A percentile compares a stretch with the other conserved stretches of the same genome.
These are phyloP conservation scores for Stereocaulon alpinum DNA, from an alignment of 495 filamentous ascomycete genomes.

Conservation along the genomic window DNA sequence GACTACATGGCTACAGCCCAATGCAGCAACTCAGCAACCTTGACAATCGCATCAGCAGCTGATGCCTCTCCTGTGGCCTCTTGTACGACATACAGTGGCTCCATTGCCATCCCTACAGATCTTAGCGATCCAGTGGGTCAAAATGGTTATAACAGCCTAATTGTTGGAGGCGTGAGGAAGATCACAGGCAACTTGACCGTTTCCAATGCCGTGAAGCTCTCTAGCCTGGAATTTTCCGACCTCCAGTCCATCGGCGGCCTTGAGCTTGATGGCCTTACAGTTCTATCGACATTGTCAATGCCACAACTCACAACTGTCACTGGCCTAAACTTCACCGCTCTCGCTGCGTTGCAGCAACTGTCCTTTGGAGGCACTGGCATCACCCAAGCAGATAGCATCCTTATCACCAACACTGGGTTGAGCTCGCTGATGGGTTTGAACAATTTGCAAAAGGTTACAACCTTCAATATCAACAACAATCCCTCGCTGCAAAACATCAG, in stretches of 20 bases:
- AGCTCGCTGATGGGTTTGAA: conserved; percentile 66
- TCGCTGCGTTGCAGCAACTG: conserved; percentile 59
- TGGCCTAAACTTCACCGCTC: conserved; percentile 56
- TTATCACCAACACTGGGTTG: conserved; percentile 76
- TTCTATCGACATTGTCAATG: conserved; percentile 54
- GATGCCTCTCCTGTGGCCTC: conserved; percentile 58
- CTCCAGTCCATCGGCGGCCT: conserved; percentile 54
- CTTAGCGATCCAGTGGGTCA: conserved; percentile 44
- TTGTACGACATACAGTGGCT: conserved; percentile 62
- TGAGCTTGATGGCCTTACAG: conserved; percentile 51
- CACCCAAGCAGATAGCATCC: conserved; percentile 50
- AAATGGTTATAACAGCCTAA: conserved; percentile 30
- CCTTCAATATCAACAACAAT: conserved; percentile 78
- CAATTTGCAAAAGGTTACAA: conserved; percentile 50
- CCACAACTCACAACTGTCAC: conserved; percentile 51
- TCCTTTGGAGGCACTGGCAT: conserved; percentile 52
- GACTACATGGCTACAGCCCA: conserved; percentile 26
- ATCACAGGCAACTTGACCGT: conserved; percentile 61
- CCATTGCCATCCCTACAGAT: conserved; percentile 50
- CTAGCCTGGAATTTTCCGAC: conserved; percentile 39
- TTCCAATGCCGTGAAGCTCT: conserved; percentile 48
- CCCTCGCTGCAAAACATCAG: conserved; percentile 54
- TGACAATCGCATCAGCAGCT: conserved; percentile 22
- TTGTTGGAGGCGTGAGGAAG: conserved; percentile 35
- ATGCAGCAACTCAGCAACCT: conserved; percentile 30